Base-by-base conservation (phyloP, 352 stramenopile genomes). In the Pythium guiyangense region DNA sequence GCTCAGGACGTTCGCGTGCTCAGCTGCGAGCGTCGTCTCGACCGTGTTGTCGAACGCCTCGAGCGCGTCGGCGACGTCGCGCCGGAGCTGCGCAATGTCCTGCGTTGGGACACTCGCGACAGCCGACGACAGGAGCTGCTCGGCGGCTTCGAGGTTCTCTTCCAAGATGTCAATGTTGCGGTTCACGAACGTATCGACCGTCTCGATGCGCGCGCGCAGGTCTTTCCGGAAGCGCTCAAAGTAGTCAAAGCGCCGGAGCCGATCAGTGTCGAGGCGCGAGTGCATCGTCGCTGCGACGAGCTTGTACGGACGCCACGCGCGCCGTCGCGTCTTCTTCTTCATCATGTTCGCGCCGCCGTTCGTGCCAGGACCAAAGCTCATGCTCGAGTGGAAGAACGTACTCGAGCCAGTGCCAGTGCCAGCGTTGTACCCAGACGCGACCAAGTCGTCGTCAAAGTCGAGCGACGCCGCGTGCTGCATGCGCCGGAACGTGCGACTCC, bases 211-310 rank as follows among this genome's bases (percentile, higher is more conserved):
- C 26, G 63, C 35, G 14, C 66, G 48, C 9, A 92, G 70, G 26
- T 70, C 69, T 40, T 57, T 58, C 31, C 69, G 47, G 45, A 89
- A 93, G 20, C 71, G 54, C 31, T 80, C 60, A 31, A 86, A 54
- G 42, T 88, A 90, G 25, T 86, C 71, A 44, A 67, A 64, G 29
- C 79, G 69, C 25, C 60, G 71, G 20, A 51, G 54, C 20, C 69
- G 56, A 22, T 89, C 68, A 10, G 71, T 70, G 31, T 77, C 73
- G 34, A 57, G 46, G 37, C 78, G 85, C 5, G 66, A 66, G 34
- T 86, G 74, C 81, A 94, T 91, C 1, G 84, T 92, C 6, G 84
- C 88, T 3, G 81, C 77, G 15, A 90, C 67, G 6, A 94, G 72
- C 55, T 80, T 85, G 66, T 94, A 94, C 12, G 84, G 84, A 53